These are phyloP conservation scores for Mrakia frigida DNA, from an alignment of 768 basidiomycete species.

Conservation along the genomic window DNA sequence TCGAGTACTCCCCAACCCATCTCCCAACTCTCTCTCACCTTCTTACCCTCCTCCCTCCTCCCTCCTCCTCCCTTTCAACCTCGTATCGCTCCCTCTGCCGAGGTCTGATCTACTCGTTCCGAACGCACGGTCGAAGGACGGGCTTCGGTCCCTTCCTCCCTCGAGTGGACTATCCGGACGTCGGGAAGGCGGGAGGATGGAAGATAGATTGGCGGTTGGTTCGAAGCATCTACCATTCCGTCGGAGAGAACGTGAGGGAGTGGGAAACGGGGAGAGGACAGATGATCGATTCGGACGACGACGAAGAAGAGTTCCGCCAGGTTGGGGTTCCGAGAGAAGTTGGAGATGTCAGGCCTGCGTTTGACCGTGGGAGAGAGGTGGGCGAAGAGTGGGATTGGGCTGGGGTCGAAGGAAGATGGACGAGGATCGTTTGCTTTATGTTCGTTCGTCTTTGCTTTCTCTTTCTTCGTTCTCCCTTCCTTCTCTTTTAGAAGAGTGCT, in stretches of 20 bases:
- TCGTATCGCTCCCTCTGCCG: constrained; percentile 14
- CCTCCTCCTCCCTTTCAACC: neutral
- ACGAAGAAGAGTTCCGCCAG: neutral
- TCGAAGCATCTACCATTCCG: neutral
- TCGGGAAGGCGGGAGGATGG: neutral
- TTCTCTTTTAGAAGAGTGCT: too few relatives aligned
- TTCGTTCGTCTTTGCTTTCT: neutral
- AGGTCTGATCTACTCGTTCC: neutral
- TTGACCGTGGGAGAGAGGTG: neutral
- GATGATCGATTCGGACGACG: neutral
- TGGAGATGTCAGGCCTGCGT: neutral
- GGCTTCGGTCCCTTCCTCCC: constrained; percentile 4
- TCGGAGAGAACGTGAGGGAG: constrained; percentile 12
- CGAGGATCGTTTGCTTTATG: constrained; percentile 6
- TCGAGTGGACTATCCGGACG: neutral
- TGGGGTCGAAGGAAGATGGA: neutral
- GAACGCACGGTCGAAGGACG: neutral
- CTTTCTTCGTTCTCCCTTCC: too few relatives aligned
- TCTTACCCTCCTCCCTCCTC: constrained; percentile 3
- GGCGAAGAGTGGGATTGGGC: constrained; percentile 5
- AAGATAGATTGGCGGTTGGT: neutral
- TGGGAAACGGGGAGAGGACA: constrained; percentile 4
- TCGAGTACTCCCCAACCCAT: neutral
- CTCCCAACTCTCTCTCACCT: neutral
- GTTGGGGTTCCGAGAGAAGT: neutral